These are phyloP conservation scores for Suhomyces xylopsoci DNA, from an alignment of 805 yeast species.

Conservation along the genomic window DNA sequence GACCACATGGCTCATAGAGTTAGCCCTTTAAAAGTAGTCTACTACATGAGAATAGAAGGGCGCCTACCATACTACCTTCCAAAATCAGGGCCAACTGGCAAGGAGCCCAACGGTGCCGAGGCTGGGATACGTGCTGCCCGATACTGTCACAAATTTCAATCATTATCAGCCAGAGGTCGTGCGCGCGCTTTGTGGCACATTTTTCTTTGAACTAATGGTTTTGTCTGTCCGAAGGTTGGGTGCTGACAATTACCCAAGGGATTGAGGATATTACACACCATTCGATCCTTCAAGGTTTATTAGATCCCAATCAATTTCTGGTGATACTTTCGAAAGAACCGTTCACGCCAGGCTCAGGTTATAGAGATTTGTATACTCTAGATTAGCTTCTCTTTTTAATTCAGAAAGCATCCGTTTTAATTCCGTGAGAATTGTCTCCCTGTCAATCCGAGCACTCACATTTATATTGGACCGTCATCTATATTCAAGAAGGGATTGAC, in stretches of 20 bases:
- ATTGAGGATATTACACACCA: neutral
- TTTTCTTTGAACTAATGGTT: neutral
- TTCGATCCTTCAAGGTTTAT: neutral
- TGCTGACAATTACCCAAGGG: neutral
- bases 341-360: neutral
- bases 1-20: neutral
- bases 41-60: no score
- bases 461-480: neutral
- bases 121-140: neutral
- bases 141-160: neutral
- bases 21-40: neutral
- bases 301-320: neutral
- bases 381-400: neutral
- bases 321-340: neutral
- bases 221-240: neutral
- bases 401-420: neutral
- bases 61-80: no score
- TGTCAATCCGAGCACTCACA: neutral
- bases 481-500: neutral
- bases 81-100: neutral
- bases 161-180: neutral
- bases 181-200: neutral
- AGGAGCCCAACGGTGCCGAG: neutral
- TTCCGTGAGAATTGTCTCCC: neutral
- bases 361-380: neutral